Conservation (phyloP, 2,329 filamentous ascomycete species). For the Paraconiothyrium brasiliense region DNA sequence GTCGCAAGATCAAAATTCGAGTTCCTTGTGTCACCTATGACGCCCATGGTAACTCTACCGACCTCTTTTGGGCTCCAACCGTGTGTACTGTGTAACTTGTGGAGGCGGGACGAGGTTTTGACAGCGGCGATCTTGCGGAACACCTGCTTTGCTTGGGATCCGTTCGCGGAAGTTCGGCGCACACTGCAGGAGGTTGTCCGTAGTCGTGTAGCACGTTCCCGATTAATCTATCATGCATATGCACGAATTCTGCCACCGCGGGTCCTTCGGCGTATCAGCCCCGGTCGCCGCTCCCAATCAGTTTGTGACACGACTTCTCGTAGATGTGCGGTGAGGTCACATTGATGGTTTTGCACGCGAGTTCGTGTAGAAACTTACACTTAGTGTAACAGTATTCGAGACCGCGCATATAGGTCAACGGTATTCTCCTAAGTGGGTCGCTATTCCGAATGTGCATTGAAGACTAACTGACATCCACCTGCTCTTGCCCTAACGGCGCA, state of each 20-base stretch:
- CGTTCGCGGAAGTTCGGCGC: background rate
- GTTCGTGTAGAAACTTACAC: background rate
- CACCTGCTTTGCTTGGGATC: background rate
- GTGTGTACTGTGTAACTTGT: too few species aligned
- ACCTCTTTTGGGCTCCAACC: too few species aligned
- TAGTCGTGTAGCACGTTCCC: slow-evolving; percentile 1
- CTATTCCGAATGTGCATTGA: background rate
- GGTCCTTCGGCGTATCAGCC: background rate
- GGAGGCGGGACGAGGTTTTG: too few species aligned
- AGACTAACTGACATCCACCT: background rate
- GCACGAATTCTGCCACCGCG: background rate
- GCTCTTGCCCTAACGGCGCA: background rate
- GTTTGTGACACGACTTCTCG: slow-evolving; percentile 6
- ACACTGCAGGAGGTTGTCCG: background rate
- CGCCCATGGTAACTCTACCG: too few species aligned
- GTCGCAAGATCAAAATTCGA: too few species aligned
- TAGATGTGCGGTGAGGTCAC: background rate
- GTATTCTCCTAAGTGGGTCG: background rate
- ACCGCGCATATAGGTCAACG: background rate
- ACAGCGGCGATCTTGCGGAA: background rate
- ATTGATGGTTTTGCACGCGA: background rate
- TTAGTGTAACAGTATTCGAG: background rate
- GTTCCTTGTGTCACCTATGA: too few species aligned
- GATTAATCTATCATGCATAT: background rate
- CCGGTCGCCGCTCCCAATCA: background rate